Conservation (phyloP, 768 basidiomycete genomes). For the Asterophora lycoperdoides region DNA sequence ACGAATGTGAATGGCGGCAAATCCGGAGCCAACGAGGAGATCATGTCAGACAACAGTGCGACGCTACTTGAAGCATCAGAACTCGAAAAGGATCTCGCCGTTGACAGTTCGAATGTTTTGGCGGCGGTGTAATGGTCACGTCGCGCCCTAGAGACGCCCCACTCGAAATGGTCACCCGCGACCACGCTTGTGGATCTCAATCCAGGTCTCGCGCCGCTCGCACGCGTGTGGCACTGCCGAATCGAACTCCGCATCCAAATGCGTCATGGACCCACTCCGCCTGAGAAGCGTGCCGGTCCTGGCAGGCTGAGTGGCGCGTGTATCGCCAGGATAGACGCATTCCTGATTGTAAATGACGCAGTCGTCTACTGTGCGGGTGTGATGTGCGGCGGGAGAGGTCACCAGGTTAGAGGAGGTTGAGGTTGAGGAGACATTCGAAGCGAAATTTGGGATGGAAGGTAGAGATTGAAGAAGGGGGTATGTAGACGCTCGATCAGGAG, state of each 20-base stretch:
- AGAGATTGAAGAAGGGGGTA: slow-evolving; percentile 70
- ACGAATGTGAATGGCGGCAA: no score
- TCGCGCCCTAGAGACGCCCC: slow-evolving; percentile 48
- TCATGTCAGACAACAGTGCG: no score
- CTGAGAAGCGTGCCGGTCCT: slow-evolving; percentile 37
- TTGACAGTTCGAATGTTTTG: no score
- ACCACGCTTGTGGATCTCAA: slow-evolving; percentile 31
- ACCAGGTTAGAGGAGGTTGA: slow-evolving; percentile 26
- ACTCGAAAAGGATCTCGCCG: no score
- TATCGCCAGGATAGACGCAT: slow-evolving; percentile 70
- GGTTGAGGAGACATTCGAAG: slow-evolving; percentile 26
- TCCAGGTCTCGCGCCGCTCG: slow-evolving; percentile 36
- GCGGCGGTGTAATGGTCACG: slow-evolving; percentile 40
- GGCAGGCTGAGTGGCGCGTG: slow-evolving; percentile 67
- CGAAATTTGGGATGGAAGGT: slow-evolving; percentile 66
- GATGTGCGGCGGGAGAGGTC: slow-evolving; percentile 37
- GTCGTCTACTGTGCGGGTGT: slow-evolving; percentile 70
- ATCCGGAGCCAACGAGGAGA: no score
- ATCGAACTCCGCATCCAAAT: slow-evolving; percentile 58
- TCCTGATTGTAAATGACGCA: slow-evolving; percentile 60
- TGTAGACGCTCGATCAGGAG: slow-evolving; percentile 70
- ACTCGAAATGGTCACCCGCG: slow-evolving; percentile 71
- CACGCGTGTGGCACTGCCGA: slow-evolving; percentile 46
- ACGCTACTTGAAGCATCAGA: no score
- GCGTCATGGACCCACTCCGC: slow-evolving; percentile 71